Evolutionary conservation across 441 rosid genomes (phyloP), one percentile per base, ranked within the genome.

Genomic region (Rhodomyrtus psidioides): DNA sequence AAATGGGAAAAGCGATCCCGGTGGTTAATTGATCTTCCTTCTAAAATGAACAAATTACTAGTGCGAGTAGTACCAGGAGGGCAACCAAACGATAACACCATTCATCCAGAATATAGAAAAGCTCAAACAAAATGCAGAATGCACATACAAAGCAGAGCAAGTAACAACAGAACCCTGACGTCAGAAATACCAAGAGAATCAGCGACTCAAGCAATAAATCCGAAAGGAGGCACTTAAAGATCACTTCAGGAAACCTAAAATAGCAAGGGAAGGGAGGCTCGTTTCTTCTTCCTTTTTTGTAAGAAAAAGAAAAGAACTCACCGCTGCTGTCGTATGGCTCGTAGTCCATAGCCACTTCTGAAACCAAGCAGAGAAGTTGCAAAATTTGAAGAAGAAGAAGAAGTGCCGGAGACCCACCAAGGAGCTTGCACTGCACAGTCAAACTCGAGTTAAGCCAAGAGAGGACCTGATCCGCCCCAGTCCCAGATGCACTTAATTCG

Each of bases 301-400:
- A 16, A 62, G 75, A 62, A 81, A 28, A 53, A 30, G 83, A 56
- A 21, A 54, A 28, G 85, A 91, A 92, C 95, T 91, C 83, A 94
- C 97, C 97, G 82, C 96, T 94, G 91, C 95, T 94, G 88, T 94
- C 97, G 82, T 87, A 93, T 17, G 96, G 89, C 81, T 93, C 95
- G 93, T 90, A 94, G 85, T 94, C 93, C 96, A 94, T 94, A 83
- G 91, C 91, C 94, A 90, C 91, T 83, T 87, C 86, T 12, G 84
- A 46, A 46, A 70, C 51, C 27, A 46, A 39, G 17, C 13, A 75
- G 79, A 84, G 59, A 14, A 82, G 70, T 26, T n/a, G 85, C 55
- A 82, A 59, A 82, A 26, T 28, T 49, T 51, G 53, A 54, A 42
- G 79, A 34, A 23, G 26, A 19, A 19, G 79, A 34, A 65, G 76